A percentile compares a stretch with the other conserved stretches of the same genome.
phyloP scores from a whole-genome alignment of 2,329 filamentous ascomycete genomes.

The Escovopsis sp. region DNA sequence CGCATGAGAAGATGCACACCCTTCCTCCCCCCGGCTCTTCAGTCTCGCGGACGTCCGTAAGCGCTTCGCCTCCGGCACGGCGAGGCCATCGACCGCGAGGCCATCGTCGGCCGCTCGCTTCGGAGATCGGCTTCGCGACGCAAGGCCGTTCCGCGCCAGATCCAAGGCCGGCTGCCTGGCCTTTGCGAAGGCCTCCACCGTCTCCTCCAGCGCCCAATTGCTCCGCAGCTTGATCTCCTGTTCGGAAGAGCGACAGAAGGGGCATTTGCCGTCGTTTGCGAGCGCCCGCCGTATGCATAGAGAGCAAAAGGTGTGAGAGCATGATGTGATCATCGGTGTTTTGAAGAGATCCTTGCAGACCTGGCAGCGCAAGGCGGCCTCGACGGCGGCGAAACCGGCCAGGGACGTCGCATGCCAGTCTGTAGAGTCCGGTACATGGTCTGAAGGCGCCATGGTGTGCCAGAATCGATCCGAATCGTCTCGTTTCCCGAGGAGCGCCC shows the following conservation, averaged over 20 bases:
- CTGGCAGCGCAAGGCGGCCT: conserved; percentile 80
- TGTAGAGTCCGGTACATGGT: conserved; percentile 56
- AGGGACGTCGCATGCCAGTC: conserved; percentile 69
- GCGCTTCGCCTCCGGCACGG: conserved; percentile 28
- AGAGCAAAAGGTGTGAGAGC: conserved; percentile 93
- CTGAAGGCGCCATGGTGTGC: conserved; percentile 1
- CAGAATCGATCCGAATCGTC: not conserved
- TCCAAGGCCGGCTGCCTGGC: conserved; percentile 48
- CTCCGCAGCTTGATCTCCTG: conserved; percentile 74
- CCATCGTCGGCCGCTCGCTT: conserved; percentile 38
- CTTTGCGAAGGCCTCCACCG: conserved; percentile 62
- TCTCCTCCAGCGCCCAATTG: conserved; percentile 75
- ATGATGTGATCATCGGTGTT: conserved; percentile 89
- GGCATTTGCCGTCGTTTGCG: conserved; percentile 72
- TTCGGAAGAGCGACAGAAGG: conserved; percentile 62
- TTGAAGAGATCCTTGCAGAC: conserved; percentile 97
- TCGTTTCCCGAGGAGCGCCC: too few relatives aligned
- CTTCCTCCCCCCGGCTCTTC: conserved; percentile 25
- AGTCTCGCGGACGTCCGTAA: conserved; percentile 37
- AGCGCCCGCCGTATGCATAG: conserved; percentile 83
- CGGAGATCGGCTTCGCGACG: conserved; percentile 10
- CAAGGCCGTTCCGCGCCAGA: conserved; percentile 36
- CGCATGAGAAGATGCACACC: conserved; percentile 2
- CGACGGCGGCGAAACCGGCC: conserved; percentile 51
- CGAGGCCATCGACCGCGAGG: conserved; percentile 10